Evolutionary conservation across 306 rosid genomes (phyloP), one percentile per base, ranked within the genome.

Genomic region (Adenanthera pavonina): DNA sequence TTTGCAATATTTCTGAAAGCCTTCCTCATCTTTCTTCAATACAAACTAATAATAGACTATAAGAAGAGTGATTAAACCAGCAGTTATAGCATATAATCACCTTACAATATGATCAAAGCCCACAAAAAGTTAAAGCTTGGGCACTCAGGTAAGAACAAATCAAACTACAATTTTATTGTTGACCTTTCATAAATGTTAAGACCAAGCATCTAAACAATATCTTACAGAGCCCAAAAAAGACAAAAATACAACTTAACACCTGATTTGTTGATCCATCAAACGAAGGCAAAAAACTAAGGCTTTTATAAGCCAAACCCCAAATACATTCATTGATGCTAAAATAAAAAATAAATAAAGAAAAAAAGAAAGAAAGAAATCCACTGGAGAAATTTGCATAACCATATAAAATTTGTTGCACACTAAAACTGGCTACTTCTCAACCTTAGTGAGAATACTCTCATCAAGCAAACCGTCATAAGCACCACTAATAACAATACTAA

Each of bases 21-120:
- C 59, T 30, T 49, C 15, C 9, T 20, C 57, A 25, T 59, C 44
- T 44, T 75, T 76, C 80, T 16, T 76, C 60, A 7, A 61, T 46
- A 14, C 40, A 43, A 48, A 75, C 19, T n/a, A n/a, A n/a, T 75
- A 13, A 57, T 14, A 17, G 71, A 61, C 19, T 30, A 25, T 5
- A 51, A 60, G 13, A 46, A 57, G 41, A 9, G 43, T 38, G 48
- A 60, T 10, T 9, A 25, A 60, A 75, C 79, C 56, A 75, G 15
- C 70, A 49, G 56, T 59, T 43, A 46, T 25, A 43, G 65, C 15
- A 5, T 14, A 15, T 17, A 15, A 30, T 49, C 15, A 60, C 46
- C 54, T 69, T 25, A 12, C 57, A 46, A 70, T 12, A 70, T 44
- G 75, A 70, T 46, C 57, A 47, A 30, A 48, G 7, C 15, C 61